Base-by-base conservation (phyloP, 2,329 filamentous ascomycete genomes). In the Pestalotiopsis sp. region DNA sequence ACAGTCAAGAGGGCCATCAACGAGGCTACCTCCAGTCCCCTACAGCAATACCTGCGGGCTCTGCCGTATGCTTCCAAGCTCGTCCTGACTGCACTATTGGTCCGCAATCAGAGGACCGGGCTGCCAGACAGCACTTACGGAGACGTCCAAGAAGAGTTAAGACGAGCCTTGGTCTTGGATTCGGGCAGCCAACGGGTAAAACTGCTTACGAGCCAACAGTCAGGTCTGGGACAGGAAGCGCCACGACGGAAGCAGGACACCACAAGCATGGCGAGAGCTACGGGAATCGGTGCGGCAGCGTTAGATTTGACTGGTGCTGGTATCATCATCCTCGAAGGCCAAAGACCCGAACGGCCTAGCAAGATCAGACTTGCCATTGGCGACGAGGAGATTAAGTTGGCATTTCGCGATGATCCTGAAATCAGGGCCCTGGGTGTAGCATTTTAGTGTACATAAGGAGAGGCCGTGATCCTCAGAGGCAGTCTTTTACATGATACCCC, bases 1-100 rank as follows among this genome's bases (percentile, higher is more conserved):
- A 98, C 94, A 4, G 92, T 98, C 79, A 97, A 97, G 80, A 91
- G 93, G 77, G 96, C 96, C 45, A 98, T 99, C 80, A 93, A 93
- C 75, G 96, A 99, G 82, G 95, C 95, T 4, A 98, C 95, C 0
- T 94, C 93, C 4, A 97, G 94, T 68, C 96, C 96, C 2, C 84
- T 98, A 69, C 95, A 98, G 78, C 94, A 96, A 78, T 94, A 94
- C 76, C 87, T 99, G 45, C 92, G 94, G 64, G 88, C 90, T 20
- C 87, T 98, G 25, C 94, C 96, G 0, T 86, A 98, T 57, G 88
- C 91, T 31, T 91, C 92, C 13, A 98, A 98, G 77, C 84, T 98
- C 45, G 90, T 98, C 73, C 89, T 99, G 66, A 91, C 94, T 1
- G 94, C 94, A 6, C 84, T 99, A 17, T 81, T 98, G 49, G 88